Evolutionary conservation across 768 basidiomycete species (phyloP).

Genomic region (Kwoniella botswanensis): DNA sequence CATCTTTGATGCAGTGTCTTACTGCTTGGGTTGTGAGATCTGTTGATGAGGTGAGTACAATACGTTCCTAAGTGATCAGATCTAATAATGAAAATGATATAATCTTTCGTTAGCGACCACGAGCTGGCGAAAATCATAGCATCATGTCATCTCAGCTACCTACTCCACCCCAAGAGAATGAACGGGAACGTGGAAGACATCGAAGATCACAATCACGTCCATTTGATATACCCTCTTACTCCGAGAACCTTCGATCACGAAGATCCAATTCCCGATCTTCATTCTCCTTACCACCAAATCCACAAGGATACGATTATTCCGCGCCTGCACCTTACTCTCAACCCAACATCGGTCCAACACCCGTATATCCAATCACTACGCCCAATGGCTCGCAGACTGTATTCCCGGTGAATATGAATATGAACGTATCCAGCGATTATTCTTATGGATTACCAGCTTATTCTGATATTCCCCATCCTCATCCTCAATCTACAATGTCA

Average conservation of each 20-base stretch:
- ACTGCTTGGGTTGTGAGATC: conserved; percentile 51
- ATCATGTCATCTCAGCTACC: conserved; percentile 1
- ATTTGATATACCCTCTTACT: conserved; percentile 4
- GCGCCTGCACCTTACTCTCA: background rate
- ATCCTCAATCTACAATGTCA: conserved; percentile 1
- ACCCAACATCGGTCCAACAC: background rate
- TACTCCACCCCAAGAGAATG: background rate
- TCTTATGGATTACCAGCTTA: conserved; percentile 28
- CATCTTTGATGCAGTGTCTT: conserved; percentile 53
- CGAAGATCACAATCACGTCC: conserved; percentile 7
- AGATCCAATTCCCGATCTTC: conserved; percentile 6
- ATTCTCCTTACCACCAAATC: conserved; percentile 16
- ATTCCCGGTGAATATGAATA: conserved; percentile 6
- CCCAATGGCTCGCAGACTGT: conserved; percentile 12
- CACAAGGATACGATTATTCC: conserved; percentile 13
- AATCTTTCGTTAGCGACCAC: conserved; percentile 8
- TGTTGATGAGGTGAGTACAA: conserved; percentile 46
- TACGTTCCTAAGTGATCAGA: background rate
- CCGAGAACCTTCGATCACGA: conserved; percentile 10
- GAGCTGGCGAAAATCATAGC: conserved; percentile 1
- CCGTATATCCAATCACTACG: conserved; percentile 15
- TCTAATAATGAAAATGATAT: background rate
- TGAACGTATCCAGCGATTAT: background rate
- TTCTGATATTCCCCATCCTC: conserved; percentile 13
- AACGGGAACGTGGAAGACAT: conserved; percentile 9